Percentiles rank a stretch among this genome's conserved stretches.
These are phyloP conservation scores for Starmerella geochares DNA, from an alignment of 805 yeast species.

Conservation along the genomic window DNA sequence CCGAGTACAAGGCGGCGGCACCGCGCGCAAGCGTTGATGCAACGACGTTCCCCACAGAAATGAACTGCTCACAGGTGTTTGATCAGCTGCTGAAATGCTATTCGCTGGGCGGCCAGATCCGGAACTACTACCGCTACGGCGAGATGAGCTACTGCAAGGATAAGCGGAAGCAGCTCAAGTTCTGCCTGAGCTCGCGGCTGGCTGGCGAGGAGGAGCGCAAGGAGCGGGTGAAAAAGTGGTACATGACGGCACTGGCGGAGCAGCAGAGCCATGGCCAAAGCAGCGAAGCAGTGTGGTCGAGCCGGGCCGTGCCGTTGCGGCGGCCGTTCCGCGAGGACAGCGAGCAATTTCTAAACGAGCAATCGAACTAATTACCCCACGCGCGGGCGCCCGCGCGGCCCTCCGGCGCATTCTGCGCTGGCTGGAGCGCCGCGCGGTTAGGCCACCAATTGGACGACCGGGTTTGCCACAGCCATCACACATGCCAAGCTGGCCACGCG, in stretches of 20 bases:
- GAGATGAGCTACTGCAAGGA: conserved; percentile 59
- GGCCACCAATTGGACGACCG: too few species aligned
- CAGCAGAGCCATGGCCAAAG: conserved; percentile 53
- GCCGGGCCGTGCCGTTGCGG: conserved; percentile 32
- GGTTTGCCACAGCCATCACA: too few species aligned
- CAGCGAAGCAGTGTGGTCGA: conserved; percentile 78
- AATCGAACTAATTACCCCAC: not conserved
- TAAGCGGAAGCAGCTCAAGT: conserved; percentile 66
- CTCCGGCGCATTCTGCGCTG: too few species aligned
- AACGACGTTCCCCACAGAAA: conserved; percentile 34
- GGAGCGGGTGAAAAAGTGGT: conserved; percentile 53
- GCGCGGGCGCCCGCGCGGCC: too few species aligned
- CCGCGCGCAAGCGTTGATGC: not conserved
- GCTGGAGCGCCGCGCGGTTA: too few species aligned
- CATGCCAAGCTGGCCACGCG: too few species aligned
- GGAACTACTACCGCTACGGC: conserved; percentile 77
- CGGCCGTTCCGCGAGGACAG: conserved; percentile 34
- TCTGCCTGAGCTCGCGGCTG: conserved; percentile 57
- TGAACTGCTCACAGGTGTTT: conserved; percentile 73
- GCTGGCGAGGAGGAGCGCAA: conserved; percentile 45
- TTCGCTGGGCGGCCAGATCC: conserved; percentile 81
- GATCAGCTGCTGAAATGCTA: conserved; percentile 80
- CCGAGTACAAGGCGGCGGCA: not conserved
- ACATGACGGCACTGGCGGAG: conserved; percentile 51
- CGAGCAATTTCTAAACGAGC: conserved; percentile 7